phyloP scores from a whole-genome alignment of 176 grass and related monocot species.

The Tuctoria greenei region DNA sequence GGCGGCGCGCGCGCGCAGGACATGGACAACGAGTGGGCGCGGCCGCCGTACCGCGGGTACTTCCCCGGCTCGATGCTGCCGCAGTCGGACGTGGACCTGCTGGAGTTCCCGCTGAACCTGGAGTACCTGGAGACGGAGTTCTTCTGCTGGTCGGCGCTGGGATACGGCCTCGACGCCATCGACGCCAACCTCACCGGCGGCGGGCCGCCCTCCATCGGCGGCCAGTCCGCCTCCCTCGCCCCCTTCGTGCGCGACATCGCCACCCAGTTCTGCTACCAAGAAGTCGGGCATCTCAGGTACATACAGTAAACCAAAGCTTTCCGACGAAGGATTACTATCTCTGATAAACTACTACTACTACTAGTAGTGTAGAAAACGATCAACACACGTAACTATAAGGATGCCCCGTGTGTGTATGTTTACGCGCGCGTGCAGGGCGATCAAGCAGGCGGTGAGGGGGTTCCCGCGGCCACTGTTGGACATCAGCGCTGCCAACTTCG shows the following conservation, averaged over 20 bases:
- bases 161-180: constrained; percentile 60
- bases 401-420: too few relatives aligned
- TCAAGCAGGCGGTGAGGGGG: constrained; percentile 62
- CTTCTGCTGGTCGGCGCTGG: constrained; percentile 77
- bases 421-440: constrained; percentile 49
- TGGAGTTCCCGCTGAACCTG: constrained; percentile 85
- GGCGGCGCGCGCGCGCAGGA: constrained; percentile 36
- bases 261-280: constrained; percentile 84
- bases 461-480: constrained; percentile 80
- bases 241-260: constrained; percentile 56
- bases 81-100: constrained; percentile 65
- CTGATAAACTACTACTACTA: background rate
- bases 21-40: constrained; percentile 52
- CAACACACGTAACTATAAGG: background rate
- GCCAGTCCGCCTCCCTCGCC: constrained; percentile 51
- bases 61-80: constrained; percentile 36
- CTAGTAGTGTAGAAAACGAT: background rate
- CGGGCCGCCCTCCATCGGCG: constrained; percentile 64
- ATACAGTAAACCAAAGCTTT: background rate
- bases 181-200: constrained; percentile 58
- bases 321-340: background rate
- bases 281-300: constrained; percentile 87
- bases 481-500: constrained; percentile 67
- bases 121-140: constrained; percentile 86
- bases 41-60: constrained; percentile 34